Evolutionary conservation across 1,284 basidiomycete species (phyloP).

Genomic region (Omphalotus olearius): DNA sequence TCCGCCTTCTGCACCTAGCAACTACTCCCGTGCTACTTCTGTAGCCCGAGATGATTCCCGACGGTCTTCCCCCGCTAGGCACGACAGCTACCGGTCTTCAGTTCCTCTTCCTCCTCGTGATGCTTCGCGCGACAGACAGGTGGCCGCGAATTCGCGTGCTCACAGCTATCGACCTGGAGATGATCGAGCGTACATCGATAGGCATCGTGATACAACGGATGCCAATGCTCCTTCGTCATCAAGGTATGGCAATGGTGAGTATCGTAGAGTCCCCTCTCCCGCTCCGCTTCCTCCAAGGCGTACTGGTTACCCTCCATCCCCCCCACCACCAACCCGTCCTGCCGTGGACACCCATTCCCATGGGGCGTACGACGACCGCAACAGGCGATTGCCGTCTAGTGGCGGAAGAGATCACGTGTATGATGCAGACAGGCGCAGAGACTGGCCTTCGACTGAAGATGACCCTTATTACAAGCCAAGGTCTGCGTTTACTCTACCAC

Average conservation of each 20-base stretch:
- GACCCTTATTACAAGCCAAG: slow-evolving; percentile 27
- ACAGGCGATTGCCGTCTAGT: slow-evolving; percentile 12
- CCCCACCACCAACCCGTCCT: slow-evolving; percentile 15
- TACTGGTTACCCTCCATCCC: slow-evolving; percentile 23
- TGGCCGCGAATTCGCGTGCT: slow-evolving; percentile 11
- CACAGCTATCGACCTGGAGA: slow-evolving; percentile 29
- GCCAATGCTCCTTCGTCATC: not conserved
- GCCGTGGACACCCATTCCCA: slow-evolving; percentile 14
- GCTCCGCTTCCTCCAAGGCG: slow-evolving; percentile 27
- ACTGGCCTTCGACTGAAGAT: slow-evolving; percentile 29
- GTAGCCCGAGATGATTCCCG: slow-evolving; percentile 22
- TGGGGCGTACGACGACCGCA: slow-evolving; percentile 1
- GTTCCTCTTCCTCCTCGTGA: slow-evolving; percentile 22
- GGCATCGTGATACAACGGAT: slow-evolving; percentile 3
- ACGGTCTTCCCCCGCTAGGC: slow-evolving; percentile 17
- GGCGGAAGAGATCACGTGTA: not conserved
- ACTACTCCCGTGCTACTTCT: slow-evolving; percentile 25
- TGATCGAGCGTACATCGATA: slow-evolving; percentile 23
- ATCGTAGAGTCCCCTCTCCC: slow-evolving; percentile 29
- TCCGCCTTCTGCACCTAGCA: slow-evolving; percentile 18
- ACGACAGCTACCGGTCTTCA: not conserved
- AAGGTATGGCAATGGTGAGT: slow-evolving; percentile 21
- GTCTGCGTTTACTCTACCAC: slow-evolving; percentile 15
- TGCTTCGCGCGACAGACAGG: slow-evolving; percentile 28
- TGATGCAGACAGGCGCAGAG: slow-evolving; percentile 28